Conservation (phyloP, 371 early-diverging fungal genomes). For the Actinomucor elegans region DNA sequence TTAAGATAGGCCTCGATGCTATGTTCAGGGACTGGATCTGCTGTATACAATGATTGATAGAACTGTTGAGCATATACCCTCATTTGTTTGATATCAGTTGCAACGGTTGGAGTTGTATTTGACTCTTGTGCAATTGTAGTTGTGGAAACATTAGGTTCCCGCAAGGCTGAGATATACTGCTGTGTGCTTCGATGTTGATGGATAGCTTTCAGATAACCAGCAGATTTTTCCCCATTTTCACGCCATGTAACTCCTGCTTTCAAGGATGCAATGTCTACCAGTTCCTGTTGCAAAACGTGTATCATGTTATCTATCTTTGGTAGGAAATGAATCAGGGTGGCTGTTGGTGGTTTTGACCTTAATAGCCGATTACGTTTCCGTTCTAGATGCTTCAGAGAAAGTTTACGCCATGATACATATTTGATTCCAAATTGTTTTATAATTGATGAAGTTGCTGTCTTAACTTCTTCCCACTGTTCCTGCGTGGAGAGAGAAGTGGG, state of each 20-base stretch:
- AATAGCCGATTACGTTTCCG: not conserved
- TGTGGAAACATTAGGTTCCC: too few species aligned
- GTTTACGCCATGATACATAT: not conserved
- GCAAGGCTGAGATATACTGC: not conserved
- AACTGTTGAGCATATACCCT: not conserved
- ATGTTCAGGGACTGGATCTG: not conserved
- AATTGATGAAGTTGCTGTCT: not conserved
- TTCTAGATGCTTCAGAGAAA: not conserved
- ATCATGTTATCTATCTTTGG: not conserved
- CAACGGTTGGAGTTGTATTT: not conserved
- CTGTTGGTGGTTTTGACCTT: not conserved
- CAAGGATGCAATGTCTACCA: not conserved
- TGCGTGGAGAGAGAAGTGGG: not conserved
- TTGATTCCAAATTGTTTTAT: not conserved
- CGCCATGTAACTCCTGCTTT: too few species aligned
- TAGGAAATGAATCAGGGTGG: not conserved
- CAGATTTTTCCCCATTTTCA: too few species aligned
- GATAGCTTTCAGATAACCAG: too few species aligned
- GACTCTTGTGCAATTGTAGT: too few species aligned
- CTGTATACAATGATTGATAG: not conserved
- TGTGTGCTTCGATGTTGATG: not conserved
- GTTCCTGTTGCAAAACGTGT: not conserved
- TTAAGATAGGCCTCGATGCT: not conserved
- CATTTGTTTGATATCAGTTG: not conserved
- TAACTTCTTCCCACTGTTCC: not conserved